Percentiles rank a stretch among this genome's conserved stretches.
phyloP scores from a whole-genome alignment of 2,329 filamentous ascomycete genomes.

The Phaeomoniella chlamydospora region DNA sequence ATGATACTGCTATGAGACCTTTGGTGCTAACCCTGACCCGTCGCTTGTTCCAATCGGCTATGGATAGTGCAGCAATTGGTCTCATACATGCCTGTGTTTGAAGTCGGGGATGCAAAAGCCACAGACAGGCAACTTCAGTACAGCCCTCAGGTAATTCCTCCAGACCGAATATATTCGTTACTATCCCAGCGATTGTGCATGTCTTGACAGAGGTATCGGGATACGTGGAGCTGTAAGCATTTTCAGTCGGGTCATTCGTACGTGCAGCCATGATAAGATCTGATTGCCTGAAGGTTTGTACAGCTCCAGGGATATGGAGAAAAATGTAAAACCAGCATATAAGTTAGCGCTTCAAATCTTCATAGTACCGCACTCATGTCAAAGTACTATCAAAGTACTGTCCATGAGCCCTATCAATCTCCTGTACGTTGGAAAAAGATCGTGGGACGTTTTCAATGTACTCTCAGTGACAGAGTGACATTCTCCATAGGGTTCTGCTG shows the following conservation, averaged over 20 bases:
- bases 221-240: conserved; percentile 14
- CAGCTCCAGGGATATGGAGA: no score
- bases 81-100: conserved; percentile 60
- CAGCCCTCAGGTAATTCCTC: conserved; percentile 49
- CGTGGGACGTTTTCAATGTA: no score
- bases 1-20: conserved; percentile 64
- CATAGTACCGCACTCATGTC: no score
- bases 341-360: no score
- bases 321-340: no score
- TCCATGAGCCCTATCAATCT: no score
- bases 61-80: conserved; percentile 52
- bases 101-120: conserved; percentile 74
- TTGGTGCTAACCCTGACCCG: conserved; percentile 17
- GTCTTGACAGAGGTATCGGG: conserved; percentile 46
- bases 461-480: no score
- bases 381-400: no score
- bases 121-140: conserved; percentile 58
- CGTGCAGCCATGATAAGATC: background rate
- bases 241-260: conserved; percentile 14
- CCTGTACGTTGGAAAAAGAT: no score
- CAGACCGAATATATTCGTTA: conserved; percentile 69
- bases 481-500: no score
- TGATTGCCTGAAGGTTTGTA: background rate
- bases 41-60: conserved; percentile 52
- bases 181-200: conserved; percentile 62